Evolutionary conservation across 345 rosid species (phyloP).

Genomic region (Noccaea caerulescens): DNA sequence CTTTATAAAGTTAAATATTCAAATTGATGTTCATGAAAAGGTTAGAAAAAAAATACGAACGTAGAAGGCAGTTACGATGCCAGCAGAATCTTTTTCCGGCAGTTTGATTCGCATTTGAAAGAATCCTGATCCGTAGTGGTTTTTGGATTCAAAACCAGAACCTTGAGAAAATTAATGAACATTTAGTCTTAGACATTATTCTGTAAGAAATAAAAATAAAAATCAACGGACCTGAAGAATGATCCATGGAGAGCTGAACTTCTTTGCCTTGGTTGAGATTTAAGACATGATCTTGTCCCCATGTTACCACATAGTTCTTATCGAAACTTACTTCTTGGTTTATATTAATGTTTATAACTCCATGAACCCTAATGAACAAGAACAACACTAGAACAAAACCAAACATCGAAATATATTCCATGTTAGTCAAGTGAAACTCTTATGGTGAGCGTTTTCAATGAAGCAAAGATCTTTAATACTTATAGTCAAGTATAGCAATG

Average conservation of each 20-base stretch:
- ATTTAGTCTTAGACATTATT: neutral
- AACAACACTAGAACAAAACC: slow-evolving; percentile 10
- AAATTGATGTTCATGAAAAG: too few relatives aligned
- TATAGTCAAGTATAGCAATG: neutral
- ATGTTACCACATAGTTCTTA: slow-evolving; percentile 26
- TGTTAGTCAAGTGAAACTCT: neutral
- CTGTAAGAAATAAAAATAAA: neutral
- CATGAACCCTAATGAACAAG: neutral
- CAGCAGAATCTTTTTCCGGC: slow-evolving; percentile 55
- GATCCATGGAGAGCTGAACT: slow-evolving; percentile 31
- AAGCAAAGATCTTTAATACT: neutral
- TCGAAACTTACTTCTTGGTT: slow-evolving; percentile 21
- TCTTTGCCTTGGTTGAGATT: slow-evolving; percentile 19
- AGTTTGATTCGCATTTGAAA: slow-evolving; percentile 54
- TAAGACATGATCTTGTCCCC: slow-evolving; percentile 24
- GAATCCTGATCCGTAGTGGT: slow-evolving; percentile 53
- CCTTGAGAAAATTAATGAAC: neutral
- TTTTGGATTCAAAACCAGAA: slow-evolving; percentile 52
- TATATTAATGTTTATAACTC: neutral
- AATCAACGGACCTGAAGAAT: slow-evolving; percentile 24
- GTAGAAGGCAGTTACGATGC: slow-evolving; percentile 68
- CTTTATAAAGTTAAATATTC: neutral
- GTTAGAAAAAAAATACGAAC: slow-evolving; percentile 32
- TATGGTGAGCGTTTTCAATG: neutral
- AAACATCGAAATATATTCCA: slow-evolving; percentile 3